A percentile compares a stretch with the other conserved stretches of the same genome.
Conservation (phyloP, 106 monocot species). For the Dendrobium officinale region DNA sequence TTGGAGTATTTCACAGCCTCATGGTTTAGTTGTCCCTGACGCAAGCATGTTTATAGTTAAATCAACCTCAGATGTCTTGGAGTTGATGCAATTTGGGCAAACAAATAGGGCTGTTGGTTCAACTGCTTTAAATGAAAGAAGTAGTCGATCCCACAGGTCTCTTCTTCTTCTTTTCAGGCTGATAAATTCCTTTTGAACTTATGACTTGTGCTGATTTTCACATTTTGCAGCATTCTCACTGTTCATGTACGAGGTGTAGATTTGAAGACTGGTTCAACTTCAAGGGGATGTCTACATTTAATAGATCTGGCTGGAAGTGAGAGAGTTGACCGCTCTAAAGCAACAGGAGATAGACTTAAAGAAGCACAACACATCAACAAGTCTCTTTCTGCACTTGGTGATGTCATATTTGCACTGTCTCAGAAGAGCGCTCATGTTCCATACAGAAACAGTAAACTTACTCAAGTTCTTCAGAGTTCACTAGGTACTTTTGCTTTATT, state of each 20-base stretch:
- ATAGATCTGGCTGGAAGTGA: slow-evolving; percentile 99
- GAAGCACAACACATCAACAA: slow-evolving; percentile 98
- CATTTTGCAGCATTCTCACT: slow-evolving; percentile 62
- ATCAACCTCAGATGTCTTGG: slow-evolving; percentile 86
- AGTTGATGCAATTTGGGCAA: slow-evolving; percentile 82
- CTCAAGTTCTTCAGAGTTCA: slow-evolving; percentile 96
- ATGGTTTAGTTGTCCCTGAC: slow-evolving; percentile 94
- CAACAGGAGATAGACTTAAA: slow-evolving; percentile 83
- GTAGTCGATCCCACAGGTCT: slow-evolving; percentile 97
- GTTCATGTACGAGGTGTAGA: slow-evolving; percentile 84
- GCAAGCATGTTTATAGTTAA: slow-evolving; percentile 82
- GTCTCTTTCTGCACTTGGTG: slow-evolving; percentile 91
- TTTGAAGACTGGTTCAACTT: slow-evolving; percentile 68
- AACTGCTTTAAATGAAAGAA: slow-evolving; percentile 96
- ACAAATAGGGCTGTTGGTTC: slow-evolving; percentile 86
- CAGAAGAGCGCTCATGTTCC: slow-evolving; percentile 87
- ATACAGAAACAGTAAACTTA: slow-evolving; percentile 97
- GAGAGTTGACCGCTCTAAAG: slow-evolving; percentile 89
- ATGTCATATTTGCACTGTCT: slow-evolving; percentile 88
- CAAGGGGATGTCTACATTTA: slow-evolving; percentile 81
- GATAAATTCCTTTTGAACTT: slow-evolving; percentile 1
- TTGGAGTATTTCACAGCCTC: slow-evolving; percentile 80
- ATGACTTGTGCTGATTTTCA: background rate
- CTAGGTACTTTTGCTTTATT: slow-evolving; percentile 40
- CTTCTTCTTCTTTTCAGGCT: background rate